Evolutionary conservation across 1,284 basidiomycete genomes (phyloP), one percentile per base, ranked within the genome.

Genomic region (Cronartium quercuum): DNA sequence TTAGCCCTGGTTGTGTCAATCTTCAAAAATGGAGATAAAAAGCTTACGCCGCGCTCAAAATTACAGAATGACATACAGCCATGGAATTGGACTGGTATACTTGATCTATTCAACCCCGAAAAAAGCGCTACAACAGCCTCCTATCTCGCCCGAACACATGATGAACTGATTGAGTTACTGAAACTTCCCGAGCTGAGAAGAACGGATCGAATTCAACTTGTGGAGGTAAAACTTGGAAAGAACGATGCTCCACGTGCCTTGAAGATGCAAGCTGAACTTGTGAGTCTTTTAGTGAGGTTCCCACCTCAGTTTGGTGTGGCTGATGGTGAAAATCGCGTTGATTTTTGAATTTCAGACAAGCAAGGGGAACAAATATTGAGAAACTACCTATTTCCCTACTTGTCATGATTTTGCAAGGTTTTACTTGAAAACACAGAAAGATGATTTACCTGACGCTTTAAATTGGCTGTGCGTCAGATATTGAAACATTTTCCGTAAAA

Each of bases 171-270:
- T 38, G 81, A 80, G 9, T 84, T 94, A 35, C 84, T 94, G 68
- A 83, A 86, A 18, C 84, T 88, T 78, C 76, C 82, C 0, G 79
- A 82, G 9, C 92, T 93, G 78, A 85, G 83, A 0, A 84, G 79
- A 42, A 86, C 88, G 3, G 84, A 86, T 63, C 85, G 86, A 80
- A 88, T 91, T 69, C 89, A 91, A 81, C 83, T 93, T 41, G 88
- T 93, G 7, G 91, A 93, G 82, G 85, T 93, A 24, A 83, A 89
- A 76, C 91, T 93, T 89, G 85, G 85, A 51, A 85, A 85, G 77
- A 83, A 86, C 38, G 91, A 93, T 81, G 90, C 90, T 0, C 91
- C 91, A 1, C 82, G 84, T 57, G 86, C 87, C 38, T 82, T 92
- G 76, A 83, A 85, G 80, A 81, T 82, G 71, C 84, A 86, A 77